Percentiles rank a stretch among this genome's conserved stretches.
Conservation (phyloP, 306 rosid genomes). For the Quercus suber region DNA sequence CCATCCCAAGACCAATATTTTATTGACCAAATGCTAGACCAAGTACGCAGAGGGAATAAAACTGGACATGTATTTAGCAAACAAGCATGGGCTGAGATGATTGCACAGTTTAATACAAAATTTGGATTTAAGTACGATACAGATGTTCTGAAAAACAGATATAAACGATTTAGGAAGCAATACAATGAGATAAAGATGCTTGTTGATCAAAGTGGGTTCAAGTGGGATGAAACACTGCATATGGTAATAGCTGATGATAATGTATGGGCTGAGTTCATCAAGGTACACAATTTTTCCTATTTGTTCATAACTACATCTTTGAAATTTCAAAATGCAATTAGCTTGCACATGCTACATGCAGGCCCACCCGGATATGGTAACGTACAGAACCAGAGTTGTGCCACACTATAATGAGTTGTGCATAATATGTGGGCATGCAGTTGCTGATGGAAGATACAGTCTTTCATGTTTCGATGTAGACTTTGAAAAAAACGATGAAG, state of each 20-base stretch:
- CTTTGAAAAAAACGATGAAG: constrained; percentile 16
- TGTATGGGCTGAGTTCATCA: constrained; percentile 32
- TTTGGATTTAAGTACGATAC: constrained; percentile 48
- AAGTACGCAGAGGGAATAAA: constrained; percentile 47
- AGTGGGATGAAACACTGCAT: constrained; percentile 39
- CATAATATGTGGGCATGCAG: constrained; percentile 52
- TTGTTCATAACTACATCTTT: background rate
- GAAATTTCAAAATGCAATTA: constrained; percentile 18
- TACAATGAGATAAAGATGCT: constrained; percentile 49
- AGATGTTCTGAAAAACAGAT: constrained; percentile 51
- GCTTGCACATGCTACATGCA: constrained; percentile 29
- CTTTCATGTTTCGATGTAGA: constrained; percentile 50
- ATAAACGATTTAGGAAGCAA: constrained; percentile 56
- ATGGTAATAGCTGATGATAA: constrained; percentile 32
- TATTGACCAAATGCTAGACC: constrained; percentile 45
- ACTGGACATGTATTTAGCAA: constrained; percentile 38
- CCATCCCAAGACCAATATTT: constrained; percentile 52
- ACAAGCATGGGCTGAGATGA: constrained; percentile 53
- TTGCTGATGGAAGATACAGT: constrained; percentile 68
- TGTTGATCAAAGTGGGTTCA: constrained; percentile 40
- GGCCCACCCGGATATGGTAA: constrained; percentile 45
- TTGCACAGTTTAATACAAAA: constrained; percentile 41
- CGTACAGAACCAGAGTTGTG: constrained; percentile 31
- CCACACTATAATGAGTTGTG: constrained; percentile 45
- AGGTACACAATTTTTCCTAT: constrained; percentile 28